Base-by-base conservation (phyloP, 2,329 filamentous ascomycete species). In the Verticillium klebahnii region DNA sequence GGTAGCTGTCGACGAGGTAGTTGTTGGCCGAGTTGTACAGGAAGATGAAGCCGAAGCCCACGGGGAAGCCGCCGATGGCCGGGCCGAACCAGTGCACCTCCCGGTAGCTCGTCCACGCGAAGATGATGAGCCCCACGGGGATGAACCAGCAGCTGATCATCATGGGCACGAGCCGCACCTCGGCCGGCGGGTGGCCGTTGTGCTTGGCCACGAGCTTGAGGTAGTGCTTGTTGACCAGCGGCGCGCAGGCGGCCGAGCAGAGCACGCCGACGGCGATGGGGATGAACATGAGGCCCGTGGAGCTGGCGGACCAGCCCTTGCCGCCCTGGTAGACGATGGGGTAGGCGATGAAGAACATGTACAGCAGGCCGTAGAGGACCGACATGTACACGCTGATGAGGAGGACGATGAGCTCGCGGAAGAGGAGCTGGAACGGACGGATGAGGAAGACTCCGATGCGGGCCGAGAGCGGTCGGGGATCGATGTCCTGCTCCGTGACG, bases 311-410 rank as follows among this genome's bases (percentile, higher is more conserved):
- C 75, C 89, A 96, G 2, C 90, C 90, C 76, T 96, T 96, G 63
- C 90, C 89, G 74, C 87, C 80, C 67, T 92, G 84, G 77, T 90
- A 97, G 62, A 97, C 80, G 68, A 88, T 85, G 36, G 86, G 84
- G 70, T 78, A 90, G 62, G 88, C 88, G 62, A 90, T 81, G 77
- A 91, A 91, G 79, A 90, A 91, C 88, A 91, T 90, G 80, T 91
- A 91, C 17, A 90, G 77, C 4, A 91, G 77, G 11, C 88, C 88
- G 73, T 91, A 92, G 14, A 94, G 81, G 1, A 95, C 90, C 2
- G 86, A 89, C 91, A 95, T 96, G 80, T 96, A 96, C 1, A 96
- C 67, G 0, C 88, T 87, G 69, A 96, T 89, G 69, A 95, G 85
- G 67, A 96, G 85, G 57, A 96, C 91, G 69, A 97, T 96, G 45